Percentiles rank a stretch among this genome's conserved stretches.
phyloP scores from a whole-genome alignment of 805 yeast genomes.

The Spathaspora gorwiae region DNA sequence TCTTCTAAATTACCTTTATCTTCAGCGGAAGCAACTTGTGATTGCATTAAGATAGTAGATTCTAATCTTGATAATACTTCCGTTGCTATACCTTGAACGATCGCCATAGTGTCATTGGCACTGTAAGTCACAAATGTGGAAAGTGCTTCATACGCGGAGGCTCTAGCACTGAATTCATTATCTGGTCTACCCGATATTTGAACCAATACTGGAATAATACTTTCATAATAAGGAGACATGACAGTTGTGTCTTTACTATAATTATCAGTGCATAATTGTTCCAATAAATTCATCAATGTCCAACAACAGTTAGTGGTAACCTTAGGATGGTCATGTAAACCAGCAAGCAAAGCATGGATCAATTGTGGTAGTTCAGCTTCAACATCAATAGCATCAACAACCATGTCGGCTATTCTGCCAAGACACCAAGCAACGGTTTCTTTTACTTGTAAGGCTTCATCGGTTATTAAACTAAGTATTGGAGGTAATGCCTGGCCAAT shows the following conservation, averaged over 20 bases:
- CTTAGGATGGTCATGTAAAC: conserved; percentile 88
- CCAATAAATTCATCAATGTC: conserved; percentile 89
- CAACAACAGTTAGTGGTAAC: conserved; percentile 97
- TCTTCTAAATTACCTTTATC: conserved; percentile 79
- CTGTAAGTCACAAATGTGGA: conserved; percentile 75
- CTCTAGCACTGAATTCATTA: conserved; percentile 83
- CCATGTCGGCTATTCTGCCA: conserved; percentile 90
- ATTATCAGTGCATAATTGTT: conserved; percentile 64
- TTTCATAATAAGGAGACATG: conserved; percentile 69
- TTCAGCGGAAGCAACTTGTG: conserved; percentile 60
- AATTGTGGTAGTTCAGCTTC: conserved; percentile 64
- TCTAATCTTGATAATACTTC: conserved; percentile 72
- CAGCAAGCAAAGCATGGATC: conserved; percentile 66
- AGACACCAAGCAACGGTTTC: conserved; percentile 99
- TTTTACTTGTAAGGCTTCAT: conserved; percentile 76
- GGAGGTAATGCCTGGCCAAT: conserved; percentile 82
- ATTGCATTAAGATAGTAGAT: conserved; percentile 52
- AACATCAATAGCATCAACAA: conserved; percentile 68
- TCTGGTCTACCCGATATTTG: conserved; percentile 67
- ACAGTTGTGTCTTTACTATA: conserved; percentile 48
- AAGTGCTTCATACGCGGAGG: conserved; percentile 95
- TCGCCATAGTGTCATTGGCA: conserved; percentile 62
- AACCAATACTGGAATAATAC: conserved; percentile 65
- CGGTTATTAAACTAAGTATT: conserved; percentile 68
- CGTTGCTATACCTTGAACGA: conserved; percentile 68